Percentiles rank a stretch among this genome's conserved stretches.
phyloP scores from a whole-genome alignment of 2,329 filamentous ascomycete genomes.

The Claviceps sp. region DNA sequence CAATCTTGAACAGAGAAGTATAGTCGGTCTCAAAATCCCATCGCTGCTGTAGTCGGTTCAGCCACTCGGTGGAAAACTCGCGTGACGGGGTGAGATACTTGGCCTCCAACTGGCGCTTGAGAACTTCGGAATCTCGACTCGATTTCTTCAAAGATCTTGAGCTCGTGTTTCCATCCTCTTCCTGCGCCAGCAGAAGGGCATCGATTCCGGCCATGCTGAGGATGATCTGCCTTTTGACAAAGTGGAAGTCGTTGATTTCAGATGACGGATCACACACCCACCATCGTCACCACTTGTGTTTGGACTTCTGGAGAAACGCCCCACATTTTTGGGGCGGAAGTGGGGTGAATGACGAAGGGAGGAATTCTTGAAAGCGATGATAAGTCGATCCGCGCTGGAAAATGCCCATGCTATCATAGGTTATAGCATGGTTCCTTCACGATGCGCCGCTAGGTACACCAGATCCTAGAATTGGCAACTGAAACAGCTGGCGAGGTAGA shows the following conservation, averaged over 20 bases:
- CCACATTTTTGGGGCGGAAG: background rate
- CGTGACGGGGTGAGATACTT: constrained; percentile 69
- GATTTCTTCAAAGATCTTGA: constrained; percentile 3
- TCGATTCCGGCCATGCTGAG: constrained; percentile 22
- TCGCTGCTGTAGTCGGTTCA: constrained; percentile 74
- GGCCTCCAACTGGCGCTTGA: constrained; percentile 59
- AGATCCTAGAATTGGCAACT: background rate
- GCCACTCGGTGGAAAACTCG: constrained; percentile 71
- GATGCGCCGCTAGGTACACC: no score
- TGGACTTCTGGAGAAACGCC: background rate
- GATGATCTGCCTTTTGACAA: background rate
- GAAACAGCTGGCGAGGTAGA: constrained; percentile 12
- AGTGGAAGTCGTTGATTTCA: background rate
- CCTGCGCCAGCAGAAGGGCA: constrained; percentile 18
- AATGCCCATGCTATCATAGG: no score
- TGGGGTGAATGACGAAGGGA: background rate
- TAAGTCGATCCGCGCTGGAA: no score
- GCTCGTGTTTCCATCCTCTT: constrained; percentile 8
- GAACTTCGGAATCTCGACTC: constrained; percentile 37
- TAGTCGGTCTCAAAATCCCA: constrained; percentile 78
- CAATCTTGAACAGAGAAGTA: constrained; percentile 72
- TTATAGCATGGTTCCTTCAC: no score
- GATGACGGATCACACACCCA: constrained; percentile 1
- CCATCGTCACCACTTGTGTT: background rate
- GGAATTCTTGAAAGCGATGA: background rate